Evolutionary conservation across 441 rosid species (phyloP), one percentile per base, ranked within the genome.

Genomic region (Corymbia citriodora): DNA sequence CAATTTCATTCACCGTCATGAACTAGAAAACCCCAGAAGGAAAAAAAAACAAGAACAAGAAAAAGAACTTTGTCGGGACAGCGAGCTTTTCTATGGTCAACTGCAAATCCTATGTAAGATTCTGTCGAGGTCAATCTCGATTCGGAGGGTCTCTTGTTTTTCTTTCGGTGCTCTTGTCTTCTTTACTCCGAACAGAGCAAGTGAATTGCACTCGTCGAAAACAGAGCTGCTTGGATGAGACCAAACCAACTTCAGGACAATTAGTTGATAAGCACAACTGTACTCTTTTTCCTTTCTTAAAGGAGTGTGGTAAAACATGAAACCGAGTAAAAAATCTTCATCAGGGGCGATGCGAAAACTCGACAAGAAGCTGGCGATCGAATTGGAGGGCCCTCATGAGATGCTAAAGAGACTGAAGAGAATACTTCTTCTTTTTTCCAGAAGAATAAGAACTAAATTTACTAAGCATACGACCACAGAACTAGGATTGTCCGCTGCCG

Each of bases 401-500:
- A 65, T n/a, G 15, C 1, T 65, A 65, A n/a, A 65, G 36, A 1
- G 15, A 65, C 36, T n/a, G 72, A 15, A 65, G 36, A 7, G 36
- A 0, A 33, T n/a, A n/a, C 0, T 16, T 65, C 45, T 65, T 65
- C 36, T 3, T 40, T 40, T 40, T 5, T 40, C 45, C 45, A 4
- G 72, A 65, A n/a, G 0, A 65, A 65, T 19, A 65, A 8, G 15
- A n/a, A 15, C 72, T n/a, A 65, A n/a, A 65, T 65, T n/a, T 65
- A n/a, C 72, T 65, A n/a, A 3, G 72, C 74, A n/a, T 0, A n/a
- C 33, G 1, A 65, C 15, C 74, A n/a, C 74, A 2, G 74, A 65
- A 65, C 74, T 65, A n/a, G 36, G 74, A 65, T 65, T 65, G 74
- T 33, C n/a, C 36, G 10, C 0, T 0, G 72, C 2, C 36, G 72